These are phyloP conservation scores for Podaxis rugospora DNA, from an alignment of 768 basidiomycete genomes.

Conservation along the genomic window DNA sequence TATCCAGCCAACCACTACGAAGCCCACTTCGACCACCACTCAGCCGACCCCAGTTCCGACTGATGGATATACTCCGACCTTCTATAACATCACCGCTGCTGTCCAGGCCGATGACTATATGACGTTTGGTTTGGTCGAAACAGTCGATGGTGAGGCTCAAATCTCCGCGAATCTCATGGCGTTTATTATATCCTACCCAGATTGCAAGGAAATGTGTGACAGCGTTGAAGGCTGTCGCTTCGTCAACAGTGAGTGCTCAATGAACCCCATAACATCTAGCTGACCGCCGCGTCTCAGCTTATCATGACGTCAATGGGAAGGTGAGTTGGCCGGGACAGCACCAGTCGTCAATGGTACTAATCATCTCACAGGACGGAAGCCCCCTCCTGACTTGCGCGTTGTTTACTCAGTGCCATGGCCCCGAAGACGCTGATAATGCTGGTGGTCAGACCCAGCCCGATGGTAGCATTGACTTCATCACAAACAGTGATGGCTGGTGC, in stretches of 20 bases:
- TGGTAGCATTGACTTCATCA: constrained; percentile 37
- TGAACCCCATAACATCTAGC: not conserved
- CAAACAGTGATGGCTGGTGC: constrained; percentile 39
- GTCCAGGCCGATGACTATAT: constrained; percentile 36
- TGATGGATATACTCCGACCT: constrained; percentile 35
- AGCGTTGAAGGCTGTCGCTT: constrained; percentile 26
- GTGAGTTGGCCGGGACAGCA: constrained; percentile 13
- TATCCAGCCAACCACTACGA: constrained; percentile 7
- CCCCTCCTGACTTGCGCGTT: constrained; percentile 40
- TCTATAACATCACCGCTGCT: constrained; percentile 38
- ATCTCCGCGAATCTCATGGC: not conserved
- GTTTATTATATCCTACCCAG: constrained; percentile 17
- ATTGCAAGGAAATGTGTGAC: constrained; percentile 29
- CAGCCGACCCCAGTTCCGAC: constrained; percentile 18
- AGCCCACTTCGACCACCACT: constrained; percentile 13
- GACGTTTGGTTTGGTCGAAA: constrained; percentile 42
- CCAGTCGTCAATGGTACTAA: not conserved
- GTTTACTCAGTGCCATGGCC: constrained; percentile 34
- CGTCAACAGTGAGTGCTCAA: constrained; percentile 24
- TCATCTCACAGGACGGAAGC: constrained; percentile 30
- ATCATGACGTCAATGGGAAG: constrained; percentile 33
- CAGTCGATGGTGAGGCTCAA: constrained; percentile 31
- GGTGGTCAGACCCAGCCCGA: constrained; percentile 43
- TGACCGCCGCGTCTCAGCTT: constrained; percentile 17
- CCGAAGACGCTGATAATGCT: constrained; percentile 31